These are phyloP conservation scores for Ceratocystis cacaofunesta DNA, from an alignment of 2,329 filamentous ascomycete species.

Conservation along the genomic window DNA sequence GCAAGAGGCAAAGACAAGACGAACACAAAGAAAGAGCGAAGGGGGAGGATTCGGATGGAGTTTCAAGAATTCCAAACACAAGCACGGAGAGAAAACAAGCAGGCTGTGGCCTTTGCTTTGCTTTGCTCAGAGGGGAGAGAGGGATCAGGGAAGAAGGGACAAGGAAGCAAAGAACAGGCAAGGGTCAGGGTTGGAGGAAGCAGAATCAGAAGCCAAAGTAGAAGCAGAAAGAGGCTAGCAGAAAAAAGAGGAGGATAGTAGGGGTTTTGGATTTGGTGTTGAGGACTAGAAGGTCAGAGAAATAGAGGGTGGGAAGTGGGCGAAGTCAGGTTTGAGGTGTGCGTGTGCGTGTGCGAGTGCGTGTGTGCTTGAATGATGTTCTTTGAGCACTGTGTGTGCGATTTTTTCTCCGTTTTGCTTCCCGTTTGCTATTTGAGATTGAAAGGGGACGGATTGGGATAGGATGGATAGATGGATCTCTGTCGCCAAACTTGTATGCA, in stretches of 20 bases:
- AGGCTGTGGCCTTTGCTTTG: background rate
- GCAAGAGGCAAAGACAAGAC: slow-evolving; percentile 1
- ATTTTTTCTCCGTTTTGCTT: background rate
- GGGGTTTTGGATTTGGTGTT: background rate
- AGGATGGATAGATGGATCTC: too few species aligned
- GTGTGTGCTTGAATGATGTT: background rate
- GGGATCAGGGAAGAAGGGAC: background rate
- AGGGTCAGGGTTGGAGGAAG: background rate
- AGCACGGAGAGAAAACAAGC: slow-evolving; percentile 5
- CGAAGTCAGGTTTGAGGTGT: background rate
- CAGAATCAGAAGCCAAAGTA: background rate
- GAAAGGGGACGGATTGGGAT: too few species aligned
- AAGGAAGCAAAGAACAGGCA: background rate
- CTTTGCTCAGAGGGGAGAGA: background rate
- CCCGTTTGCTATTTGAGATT: too few species aligned
- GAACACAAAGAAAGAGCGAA: slow-evolving; percentile 6
- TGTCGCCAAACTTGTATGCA: too few species aligned
- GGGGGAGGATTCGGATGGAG: slow-evolving; percentile 1
- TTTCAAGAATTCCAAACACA: background rate
- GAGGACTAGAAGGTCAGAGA: background rate
- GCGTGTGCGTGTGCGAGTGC: background rate
- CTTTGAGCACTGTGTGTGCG: background rate
- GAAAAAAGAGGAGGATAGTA: background rate
- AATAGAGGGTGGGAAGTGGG: background rate
- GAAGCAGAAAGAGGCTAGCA: background rate